Percentiles rank a stretch among this genome's conserved stretches.
Evolutionary conservation across 768 basidiomycete species (phyloP).

Genomic region (Suillus hirtellus): DNA sequence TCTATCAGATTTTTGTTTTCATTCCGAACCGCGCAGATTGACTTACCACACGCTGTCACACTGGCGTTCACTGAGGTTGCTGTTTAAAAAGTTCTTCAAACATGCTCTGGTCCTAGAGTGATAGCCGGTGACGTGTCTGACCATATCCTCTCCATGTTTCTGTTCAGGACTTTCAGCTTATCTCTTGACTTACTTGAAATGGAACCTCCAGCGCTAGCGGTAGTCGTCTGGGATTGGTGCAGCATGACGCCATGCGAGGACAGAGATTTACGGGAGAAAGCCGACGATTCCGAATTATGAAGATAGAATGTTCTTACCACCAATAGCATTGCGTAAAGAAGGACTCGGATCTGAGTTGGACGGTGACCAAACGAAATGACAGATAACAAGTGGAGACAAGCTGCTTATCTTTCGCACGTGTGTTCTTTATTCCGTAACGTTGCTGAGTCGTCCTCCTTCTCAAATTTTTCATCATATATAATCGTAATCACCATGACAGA

Average conservation of each 20-base stretch:
- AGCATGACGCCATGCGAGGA: no score
- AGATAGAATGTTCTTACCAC: no score
- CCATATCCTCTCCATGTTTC: neutral
- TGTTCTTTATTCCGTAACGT: neutral
- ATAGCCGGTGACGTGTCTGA: neutral
- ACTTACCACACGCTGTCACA: neutral
- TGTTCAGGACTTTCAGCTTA: neutral
- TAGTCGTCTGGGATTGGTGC: neutral
- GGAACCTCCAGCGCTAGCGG: neutral
- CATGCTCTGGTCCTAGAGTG: neutral
- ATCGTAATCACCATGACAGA: neutral
- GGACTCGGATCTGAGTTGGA: no score
- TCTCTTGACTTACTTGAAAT: neutral
- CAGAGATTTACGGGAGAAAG: no score
- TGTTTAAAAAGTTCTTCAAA: neutral
- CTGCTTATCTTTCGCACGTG: constrained; percentile 8
- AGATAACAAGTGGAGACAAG: neutral
- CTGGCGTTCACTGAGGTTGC: neutral
- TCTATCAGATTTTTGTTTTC: neutral
- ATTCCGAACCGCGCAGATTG: neutral
- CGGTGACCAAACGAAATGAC: neutral
- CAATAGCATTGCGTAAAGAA: no score
- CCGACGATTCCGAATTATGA: no score
- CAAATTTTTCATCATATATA: constrained; percentile 10
- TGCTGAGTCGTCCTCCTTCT: neutral